Evolutionary conservation across 805 yeast genomes (phyloP).

Genomic region (Hanseniaspora nectarophila): DNA sequence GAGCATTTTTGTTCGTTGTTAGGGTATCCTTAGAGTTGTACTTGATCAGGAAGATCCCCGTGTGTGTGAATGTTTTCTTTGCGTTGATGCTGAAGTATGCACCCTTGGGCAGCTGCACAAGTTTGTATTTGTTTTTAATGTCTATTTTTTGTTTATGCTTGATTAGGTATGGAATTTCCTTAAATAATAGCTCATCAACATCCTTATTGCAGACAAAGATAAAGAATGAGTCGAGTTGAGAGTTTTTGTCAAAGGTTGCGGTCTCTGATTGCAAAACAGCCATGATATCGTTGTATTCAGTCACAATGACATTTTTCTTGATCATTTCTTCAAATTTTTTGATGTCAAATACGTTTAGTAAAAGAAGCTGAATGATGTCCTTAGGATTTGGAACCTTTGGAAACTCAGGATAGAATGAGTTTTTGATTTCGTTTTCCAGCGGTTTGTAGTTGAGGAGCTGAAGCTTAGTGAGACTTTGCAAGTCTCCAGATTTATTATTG

Average conservation of each 20-base stretch:
- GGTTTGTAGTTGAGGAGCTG: slow-evolving; percentile 4
- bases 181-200: neutral
- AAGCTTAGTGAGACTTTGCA: neutral
- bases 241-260: neutral
- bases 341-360: neutral
- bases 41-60: slow-evolving; percentile 3
- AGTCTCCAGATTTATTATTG: neutral
- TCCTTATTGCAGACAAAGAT: slow-evolving; percentile 6
- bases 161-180: slow-evolving; percentile 5
- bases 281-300: slow-evolving; percentile 5
- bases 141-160: neutral
- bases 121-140: neutral
- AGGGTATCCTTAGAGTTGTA: neutral
- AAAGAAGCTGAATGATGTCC: slow-evolving; percentile 1
- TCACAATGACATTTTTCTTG: neutral
- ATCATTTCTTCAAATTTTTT: neutral
- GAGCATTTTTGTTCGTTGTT: neutral
- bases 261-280: neutral
- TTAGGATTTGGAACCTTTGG: neutral
- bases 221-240: neutral
- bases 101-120: slow-evolving; percentile 3
- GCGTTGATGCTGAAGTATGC: slow-evolving; percentile 1
- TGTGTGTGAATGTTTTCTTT: neutral
- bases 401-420: neutral
- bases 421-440: neutral